Conservation (phyloP, 371 early-diverging fungal genomes). For the Furculomyces boomerangus region DNA sequence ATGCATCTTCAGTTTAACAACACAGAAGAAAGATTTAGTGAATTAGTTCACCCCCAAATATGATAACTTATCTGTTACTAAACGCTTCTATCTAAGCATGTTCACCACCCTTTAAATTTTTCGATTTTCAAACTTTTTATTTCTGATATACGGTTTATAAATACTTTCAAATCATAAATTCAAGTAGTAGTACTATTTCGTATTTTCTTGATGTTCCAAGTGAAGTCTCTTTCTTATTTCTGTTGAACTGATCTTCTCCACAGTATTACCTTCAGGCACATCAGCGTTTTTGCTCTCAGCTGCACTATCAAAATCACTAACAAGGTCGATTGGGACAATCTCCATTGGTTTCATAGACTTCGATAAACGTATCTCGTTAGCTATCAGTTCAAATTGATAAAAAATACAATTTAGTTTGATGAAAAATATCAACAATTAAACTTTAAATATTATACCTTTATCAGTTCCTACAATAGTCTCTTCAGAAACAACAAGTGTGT, state of each 20-base stretch:
- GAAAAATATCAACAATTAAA: no score
- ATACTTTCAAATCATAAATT: no score
- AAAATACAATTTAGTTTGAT: background rate
- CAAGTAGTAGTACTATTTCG: no score
- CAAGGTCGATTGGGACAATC: conserved; percentile 54
- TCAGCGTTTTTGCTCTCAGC: no score
- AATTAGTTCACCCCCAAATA: no score
- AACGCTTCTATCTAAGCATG: no score
- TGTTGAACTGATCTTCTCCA: conserved; percentile 1
- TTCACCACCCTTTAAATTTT: no score
- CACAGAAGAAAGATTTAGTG: no score
- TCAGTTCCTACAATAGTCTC: conserved; percentile 69
- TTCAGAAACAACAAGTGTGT: conserved; percentile 69
- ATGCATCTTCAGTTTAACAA: background rate
- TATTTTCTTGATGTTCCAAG: background rate
- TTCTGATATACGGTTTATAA: no score
- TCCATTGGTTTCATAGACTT: conserved; percentile 29
- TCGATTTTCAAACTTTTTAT: no score
- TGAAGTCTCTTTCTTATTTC: background rate
- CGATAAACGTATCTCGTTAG: conserved; percentile 4
- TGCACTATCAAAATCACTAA: no score
- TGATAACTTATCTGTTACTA: no score
- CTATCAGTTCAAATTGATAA: conserved; percentile 11
- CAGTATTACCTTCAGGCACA: conserved; percentile 9
- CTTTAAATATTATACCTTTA: conserved; percentile 29